phyloP scores from a whole-genome alignment of 352 stramenopile species.

The Globisporangium middletonii region DNA sequence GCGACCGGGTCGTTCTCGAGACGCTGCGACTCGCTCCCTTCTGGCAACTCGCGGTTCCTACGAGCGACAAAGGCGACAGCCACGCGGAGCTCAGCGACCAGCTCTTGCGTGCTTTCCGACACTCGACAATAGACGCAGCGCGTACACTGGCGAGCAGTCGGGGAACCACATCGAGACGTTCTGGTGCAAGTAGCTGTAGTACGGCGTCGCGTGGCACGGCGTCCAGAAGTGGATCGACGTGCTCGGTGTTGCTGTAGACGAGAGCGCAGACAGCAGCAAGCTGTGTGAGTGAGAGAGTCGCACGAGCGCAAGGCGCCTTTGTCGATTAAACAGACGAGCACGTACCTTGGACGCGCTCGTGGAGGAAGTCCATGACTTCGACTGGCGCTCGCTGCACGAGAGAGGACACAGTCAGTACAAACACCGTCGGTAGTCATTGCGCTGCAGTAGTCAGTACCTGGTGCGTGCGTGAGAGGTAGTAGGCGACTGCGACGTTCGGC shows the following conservation, averaged over 20 bases:
- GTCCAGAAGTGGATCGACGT: slow-evolving; percentile 82
- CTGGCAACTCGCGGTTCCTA: slow-evolving; percentile 52
- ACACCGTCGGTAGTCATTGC: background rate
- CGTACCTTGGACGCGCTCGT: slow-evolving; percentile 47
- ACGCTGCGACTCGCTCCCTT: slow-evolving; percentile 63
- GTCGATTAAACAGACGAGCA: background rate
- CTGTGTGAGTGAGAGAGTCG: background rate
- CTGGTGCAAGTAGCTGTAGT: slow-evolving; percentile 83
- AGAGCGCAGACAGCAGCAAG: background rate
- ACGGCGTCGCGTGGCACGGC: slow-evolving; percentile 79
- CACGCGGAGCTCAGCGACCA: too few species aligned
- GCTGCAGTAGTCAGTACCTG: slow-evolving; percentile 14
- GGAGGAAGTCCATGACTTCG: slow-evolving; percentile 80
- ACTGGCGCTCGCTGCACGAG: slow-evolving; percentile 45
- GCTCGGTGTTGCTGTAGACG: slow-evolving; percentile 21
- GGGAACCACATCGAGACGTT: slow-evolving; percentile 86
- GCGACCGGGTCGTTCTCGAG: slow-evolving; percentile 44
- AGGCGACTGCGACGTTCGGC: slow-evolving; percentile 54
- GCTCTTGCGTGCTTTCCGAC: too few species aligned
- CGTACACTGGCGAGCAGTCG: slow-evolving; percentile 73
- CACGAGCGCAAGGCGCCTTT: background rate
- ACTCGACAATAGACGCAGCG: background rate
- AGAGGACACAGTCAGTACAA: slow-evolving; percentile 1
- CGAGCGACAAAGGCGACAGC: background rate
- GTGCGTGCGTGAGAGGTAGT: slow-evolving; percentile 70